phyloP scores from a whole-genome alignment of 495 filamentous ascomycete species.

The Penicillium desertorum region DNA sequence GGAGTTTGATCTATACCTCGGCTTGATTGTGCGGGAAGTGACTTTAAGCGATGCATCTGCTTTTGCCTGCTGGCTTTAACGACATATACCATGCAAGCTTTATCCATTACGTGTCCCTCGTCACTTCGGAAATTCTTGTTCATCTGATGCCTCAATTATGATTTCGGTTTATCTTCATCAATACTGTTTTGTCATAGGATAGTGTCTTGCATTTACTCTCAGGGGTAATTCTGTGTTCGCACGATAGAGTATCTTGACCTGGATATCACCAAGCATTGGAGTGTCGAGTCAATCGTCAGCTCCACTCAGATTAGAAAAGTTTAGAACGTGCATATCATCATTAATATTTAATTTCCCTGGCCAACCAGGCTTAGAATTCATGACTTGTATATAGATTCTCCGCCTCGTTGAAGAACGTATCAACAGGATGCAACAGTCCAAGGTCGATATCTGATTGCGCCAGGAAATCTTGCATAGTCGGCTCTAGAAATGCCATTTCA shows the following conservation, averaged over 20 bases:
- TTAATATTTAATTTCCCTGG: neutral
- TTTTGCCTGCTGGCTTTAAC: neutral
- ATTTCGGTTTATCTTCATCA: neutral
- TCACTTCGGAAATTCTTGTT: too few relatives aligned
- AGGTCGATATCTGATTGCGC: conserved; percentile 47
- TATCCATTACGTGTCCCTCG: neutral
- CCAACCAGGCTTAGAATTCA: conserved; percentile 18
- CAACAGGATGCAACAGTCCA: conserved; percentile 41
- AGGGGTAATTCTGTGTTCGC: neutral
- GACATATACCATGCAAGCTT: neutral
- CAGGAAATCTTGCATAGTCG: conserved; percentile 48
- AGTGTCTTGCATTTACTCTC: neutral
- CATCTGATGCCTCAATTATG: neutral
- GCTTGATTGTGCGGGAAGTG: neutral
- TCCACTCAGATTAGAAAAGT: neutral
- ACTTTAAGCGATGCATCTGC: neutral
- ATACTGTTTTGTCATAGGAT: neutral
- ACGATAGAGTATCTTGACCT: neutral
- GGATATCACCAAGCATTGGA: neutral
- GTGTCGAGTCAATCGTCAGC: neutral
- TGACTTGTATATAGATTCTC: conserved; percentile 43
- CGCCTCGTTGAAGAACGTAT: conserved; percentile 42
- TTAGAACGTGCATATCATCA: neutral
- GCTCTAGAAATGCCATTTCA: conserved; percentile 47
- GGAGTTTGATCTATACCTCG: neutral